phyloP scores from a whole-genome alignment of 768 basidiomycete species.

The Suillus subluteus region DNA sequence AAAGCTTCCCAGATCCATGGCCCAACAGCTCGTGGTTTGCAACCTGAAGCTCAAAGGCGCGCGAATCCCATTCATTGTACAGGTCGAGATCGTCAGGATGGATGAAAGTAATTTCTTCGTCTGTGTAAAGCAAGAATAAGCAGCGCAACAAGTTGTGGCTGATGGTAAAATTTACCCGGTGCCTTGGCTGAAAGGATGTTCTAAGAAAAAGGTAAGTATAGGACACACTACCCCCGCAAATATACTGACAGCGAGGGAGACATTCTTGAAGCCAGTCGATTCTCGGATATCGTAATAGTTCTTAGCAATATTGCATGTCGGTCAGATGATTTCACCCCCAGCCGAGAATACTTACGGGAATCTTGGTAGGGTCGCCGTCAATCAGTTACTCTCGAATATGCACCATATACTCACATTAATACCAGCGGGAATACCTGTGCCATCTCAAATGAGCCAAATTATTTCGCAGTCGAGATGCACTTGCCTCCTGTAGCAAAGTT shows the following conservation, averaged over 20 bases:
- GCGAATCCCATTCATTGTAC: constrained; percentile 78
- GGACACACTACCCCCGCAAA: background rate
- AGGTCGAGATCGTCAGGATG: constrained; percentile 75
- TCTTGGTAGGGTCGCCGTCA: constrained; percentile 40
- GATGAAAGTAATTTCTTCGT: constrained; percentile 81
- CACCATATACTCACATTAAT: constrained; percentile 62
- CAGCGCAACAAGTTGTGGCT: background rate
- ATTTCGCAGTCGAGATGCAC: constrained; percentile 11
- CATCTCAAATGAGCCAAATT: constrained; percentile 2
- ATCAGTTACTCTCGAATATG: background rate
- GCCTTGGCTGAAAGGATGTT: constrained; percentile 90
- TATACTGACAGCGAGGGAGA: constrained; percentile 71
- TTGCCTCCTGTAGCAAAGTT: constrained; percentile 83
- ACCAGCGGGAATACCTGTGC: constrained; percentile 77
- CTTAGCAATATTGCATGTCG: constrained; percentile 30
- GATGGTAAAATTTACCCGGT: constrained; percentile 53
- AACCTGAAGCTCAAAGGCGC: constrained; percentile 85
- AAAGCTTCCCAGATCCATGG: constrained; percentile 83
- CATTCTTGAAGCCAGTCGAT: constrained; percentile 86
- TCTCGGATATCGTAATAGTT: constrained; percentile 88
- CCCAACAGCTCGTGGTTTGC: constrained; percentile 90
- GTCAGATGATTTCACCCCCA: background rate
- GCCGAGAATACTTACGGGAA: constrained; percentile 51
- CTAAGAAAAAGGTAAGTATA: constrained; percentile 33
- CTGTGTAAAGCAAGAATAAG: constrained; percentile 35